Evolutionary conservation across 805 yeast genomes (phyloP), one percentile per base, ranked within the genome.

Genomic region (Saccharomycopsis fodiens): DNA sequence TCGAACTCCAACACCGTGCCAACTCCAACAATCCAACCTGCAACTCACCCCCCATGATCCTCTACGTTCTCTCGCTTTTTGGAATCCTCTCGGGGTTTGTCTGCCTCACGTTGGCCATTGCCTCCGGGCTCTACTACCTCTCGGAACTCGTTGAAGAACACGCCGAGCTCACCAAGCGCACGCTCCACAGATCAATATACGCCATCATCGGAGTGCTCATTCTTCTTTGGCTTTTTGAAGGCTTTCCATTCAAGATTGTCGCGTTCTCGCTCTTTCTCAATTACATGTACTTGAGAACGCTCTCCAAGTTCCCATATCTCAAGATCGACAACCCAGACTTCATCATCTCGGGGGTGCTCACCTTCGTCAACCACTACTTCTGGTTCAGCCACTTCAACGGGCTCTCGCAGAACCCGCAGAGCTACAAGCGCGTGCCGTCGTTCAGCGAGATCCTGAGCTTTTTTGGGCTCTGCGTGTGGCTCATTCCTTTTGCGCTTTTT

Each of bases 121-220:
- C 97, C 0, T 85, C 95, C 2, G 97, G 96, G 0, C 68, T 93
- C 29, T 93, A 88, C 68, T 89, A 88, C 57, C 69, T 91, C 32
- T 85, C 95, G 6, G 98, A 93, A 60, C 65, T 88, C 27, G 95
- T 93, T 13, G 98, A 93, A 60, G 97, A 89, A 57, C 91, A 93
- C 61, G 75, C 95, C 0, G 93, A 85, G 52, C 78, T 88, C 41
- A 85, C 97, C 8, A 82, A 77, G 55, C 65, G 86, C 47, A 69
- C 87, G 45, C 67, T 93, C 32, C 70, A 69, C 38, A 70, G 79
- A 52, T 60, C 78, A 43, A 87, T 89, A 29, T 77, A 78, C 59
- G 65, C 66, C 2, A 76, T 86, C n/a, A 73, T 84, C 7, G 70
- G 51, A 0, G 53, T 73, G 0, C 74, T 78, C 42, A 60, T 77